Percentiles rank a stretch among this genome's conserved stretches.
Evolutionary conservation across 169 alveolate species (phyloP).

Genomic region (Theileria equi): DNA sequence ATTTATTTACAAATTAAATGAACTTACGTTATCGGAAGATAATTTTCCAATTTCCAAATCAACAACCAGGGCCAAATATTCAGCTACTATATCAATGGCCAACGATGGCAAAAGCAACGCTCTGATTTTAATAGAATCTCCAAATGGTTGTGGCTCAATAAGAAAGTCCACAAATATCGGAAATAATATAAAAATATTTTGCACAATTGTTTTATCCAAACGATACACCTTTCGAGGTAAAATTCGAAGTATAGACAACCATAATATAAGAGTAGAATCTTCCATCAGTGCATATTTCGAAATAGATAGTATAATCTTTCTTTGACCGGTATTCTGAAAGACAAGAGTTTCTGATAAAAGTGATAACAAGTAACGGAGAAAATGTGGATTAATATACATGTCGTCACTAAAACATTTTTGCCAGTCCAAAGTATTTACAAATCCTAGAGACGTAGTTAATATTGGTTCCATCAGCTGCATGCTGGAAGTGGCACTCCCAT

Average conservation of each 20-base stretch:
- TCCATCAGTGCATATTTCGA: not conserved
- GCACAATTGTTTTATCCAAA: slow-evolving; percentile 5
- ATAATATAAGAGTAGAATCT: slow-evolving; percentile 11
- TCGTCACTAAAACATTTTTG: slow-evolving; percentile 22
- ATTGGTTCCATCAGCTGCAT: slow-evolving; percentile 27
- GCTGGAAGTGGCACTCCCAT: not conserved
- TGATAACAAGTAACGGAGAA: too few species aligned
- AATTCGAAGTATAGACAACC: slow-evolving; percentile 47
- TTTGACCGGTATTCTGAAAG: too few species aligned
- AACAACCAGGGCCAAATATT: slow-evolving; percentile 6
- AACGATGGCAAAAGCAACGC: not conserved
- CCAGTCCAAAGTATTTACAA: slow-evolving; percentile 38
- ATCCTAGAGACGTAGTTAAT: slow-evolving; percentile 33
- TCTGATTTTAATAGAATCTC: not conserved
- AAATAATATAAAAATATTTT: slow-evolving; percentile 2
- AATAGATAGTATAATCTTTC: too few species aligned
- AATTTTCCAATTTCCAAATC: slow-evolving; percentile 1
- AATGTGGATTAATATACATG: slow-evolving; percentile 11
- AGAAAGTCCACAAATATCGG: slow-evolving; percentile 26
- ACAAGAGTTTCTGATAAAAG: too few species aligned
- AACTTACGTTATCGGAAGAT: not conserved
- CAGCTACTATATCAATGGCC: slow-evolving; percentile 21
- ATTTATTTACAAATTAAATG: too few species aligned
- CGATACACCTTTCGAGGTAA: slow-evolving; percentile 24
- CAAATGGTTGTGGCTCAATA: not conserved